phyloP scores from a whole-genome alignment of 2,329 filamentous ascomycete species.

The Penicillium sp. region DNA sequence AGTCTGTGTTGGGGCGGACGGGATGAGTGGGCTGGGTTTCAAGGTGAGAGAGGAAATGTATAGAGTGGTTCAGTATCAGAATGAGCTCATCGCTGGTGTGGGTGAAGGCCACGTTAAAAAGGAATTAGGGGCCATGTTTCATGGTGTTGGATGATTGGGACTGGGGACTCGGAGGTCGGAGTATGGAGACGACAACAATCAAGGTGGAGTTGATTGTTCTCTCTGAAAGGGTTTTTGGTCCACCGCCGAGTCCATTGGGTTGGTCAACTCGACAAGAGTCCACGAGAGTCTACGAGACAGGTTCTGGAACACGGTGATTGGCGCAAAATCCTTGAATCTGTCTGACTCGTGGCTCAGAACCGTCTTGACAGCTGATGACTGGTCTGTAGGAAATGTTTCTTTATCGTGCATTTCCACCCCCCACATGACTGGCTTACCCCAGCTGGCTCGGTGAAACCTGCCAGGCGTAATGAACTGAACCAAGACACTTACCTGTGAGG shows the following conservation, averaged over 20 bases:
- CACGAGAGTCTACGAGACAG: no score
- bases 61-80: background rate
- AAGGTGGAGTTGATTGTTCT: conserved; percentile 1
- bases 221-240: background rate
- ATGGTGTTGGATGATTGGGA: background rate
- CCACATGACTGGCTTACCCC: conserved; percentile 2
- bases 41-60: background rate
- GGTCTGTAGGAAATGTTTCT: background rate
- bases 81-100: background rate
- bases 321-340: background rate
- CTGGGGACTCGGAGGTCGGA: background rate
- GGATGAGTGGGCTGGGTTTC: no score
- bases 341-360: no score
- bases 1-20: no score
- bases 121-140: background rate
- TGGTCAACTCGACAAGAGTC: no score
- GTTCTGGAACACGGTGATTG: no score
- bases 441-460: background rate
- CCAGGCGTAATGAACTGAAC: background rate
- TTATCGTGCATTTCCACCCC: background rate
- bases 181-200: background rate
- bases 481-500: no score
- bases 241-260: background rate
- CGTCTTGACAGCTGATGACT: no score
- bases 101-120: background rate